These are phyloP conservation scores for Lactarius sanguifluus DNA, from an alignment of 768 basidiomycete genomes.

Conservation along the genomic window DNA sequence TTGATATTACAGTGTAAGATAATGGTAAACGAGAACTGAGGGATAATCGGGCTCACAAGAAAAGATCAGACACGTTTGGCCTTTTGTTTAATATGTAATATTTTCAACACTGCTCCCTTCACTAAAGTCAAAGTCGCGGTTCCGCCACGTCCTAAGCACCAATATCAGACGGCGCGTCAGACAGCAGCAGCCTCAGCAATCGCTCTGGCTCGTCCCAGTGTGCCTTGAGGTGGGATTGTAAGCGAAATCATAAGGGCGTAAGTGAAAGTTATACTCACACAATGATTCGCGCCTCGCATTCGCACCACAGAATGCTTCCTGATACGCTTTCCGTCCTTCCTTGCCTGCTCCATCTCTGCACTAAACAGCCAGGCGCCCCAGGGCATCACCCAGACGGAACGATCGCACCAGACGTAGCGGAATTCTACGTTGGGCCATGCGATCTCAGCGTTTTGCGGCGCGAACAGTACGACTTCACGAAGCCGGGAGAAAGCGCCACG, in stretches of 20 bases:
- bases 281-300: not conserved
- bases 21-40: no score
- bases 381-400: not conserved
- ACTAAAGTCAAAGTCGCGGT: not conserved
- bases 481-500: not conserved
- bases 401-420: slow-evolving; percentile 5
- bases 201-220: slow-evolving; percentile 1
- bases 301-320: not conserved
- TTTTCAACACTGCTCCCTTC: no score
- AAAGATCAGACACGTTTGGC: no score
- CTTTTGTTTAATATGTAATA: no score
- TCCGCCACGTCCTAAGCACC: not conserved
- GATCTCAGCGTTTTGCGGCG: not conserved
- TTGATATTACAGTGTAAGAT: no score
- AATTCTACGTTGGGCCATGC: slow-evolving; percentile 1
- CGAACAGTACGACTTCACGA: not conserved
- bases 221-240: not conserved
- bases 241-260: not conserved
- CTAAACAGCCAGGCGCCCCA: not conserved
- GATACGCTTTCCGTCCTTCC: not conserved
- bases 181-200: not conserved
- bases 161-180: not conserved
- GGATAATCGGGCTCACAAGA: no score
- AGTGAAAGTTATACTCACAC: not conserved
- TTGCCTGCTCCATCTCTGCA: not conserved